Conservation (phyloP, 805 yeast genomes). For the Metschnikowia proteae region DNA sequence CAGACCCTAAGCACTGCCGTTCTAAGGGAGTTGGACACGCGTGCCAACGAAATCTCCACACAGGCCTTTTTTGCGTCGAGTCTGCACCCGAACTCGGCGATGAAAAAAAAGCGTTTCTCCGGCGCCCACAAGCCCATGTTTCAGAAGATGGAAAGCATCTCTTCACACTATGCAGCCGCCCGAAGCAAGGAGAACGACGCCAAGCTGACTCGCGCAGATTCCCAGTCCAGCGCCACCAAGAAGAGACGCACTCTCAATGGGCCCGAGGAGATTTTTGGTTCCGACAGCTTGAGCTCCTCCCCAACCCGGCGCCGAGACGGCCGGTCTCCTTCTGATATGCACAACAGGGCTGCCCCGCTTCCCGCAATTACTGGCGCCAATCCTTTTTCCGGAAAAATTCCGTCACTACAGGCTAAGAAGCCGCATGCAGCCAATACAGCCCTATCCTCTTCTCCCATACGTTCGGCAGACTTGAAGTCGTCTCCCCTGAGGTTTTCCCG, state of each 20-base stretch:
- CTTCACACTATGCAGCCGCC: constrained; percentile 46
- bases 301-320: constrained; percentile 11
- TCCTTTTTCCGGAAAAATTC: constrained; percentile 6
- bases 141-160: constrained; percentile 46
- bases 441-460: background rate
- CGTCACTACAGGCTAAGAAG: constrained; percentile 1
- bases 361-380: constrained; percentile 5
- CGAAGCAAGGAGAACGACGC: constrained; percentile 38
- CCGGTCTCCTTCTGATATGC: background rate
- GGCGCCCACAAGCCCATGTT: constrained; percentile 34
- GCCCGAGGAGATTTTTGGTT: constrained; percentile 32
- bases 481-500: constrained; percentile 14
- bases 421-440: background rate
- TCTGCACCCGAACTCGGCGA: constrained; percentile 1
- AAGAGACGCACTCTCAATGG: constrained; percentile 40
- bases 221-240: constrained; percentile 25
- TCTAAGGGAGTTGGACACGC: constrained; percentile 14
- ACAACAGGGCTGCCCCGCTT: constrained; percentile 1
- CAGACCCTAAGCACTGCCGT: constrained; percentile 19
- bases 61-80: constrained; percentile 4
- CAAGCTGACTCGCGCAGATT: constrained; percentile 7
- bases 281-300: constrained; percentile 13
- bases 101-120: constrained; percentile 25
- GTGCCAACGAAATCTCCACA: constrained; percentile 19
- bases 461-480: constrained; percentile 1